Evolutionary conservation across 2,329 filamentous ascomycete genomes (phyloP), one percentile per base, ranked within the genome.

Genomic region (Alternaria sp.): DNA sequence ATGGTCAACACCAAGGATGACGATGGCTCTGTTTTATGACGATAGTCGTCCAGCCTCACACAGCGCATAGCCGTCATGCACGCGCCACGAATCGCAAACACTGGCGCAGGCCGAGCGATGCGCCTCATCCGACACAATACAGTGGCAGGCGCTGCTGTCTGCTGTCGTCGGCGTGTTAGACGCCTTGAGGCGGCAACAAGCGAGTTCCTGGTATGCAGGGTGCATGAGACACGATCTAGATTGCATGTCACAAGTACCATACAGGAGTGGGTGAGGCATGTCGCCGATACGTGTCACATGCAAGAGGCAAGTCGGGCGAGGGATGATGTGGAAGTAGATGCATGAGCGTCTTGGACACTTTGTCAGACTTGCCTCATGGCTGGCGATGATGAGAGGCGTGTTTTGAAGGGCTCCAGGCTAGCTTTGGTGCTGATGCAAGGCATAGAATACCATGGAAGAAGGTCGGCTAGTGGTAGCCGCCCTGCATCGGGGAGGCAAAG

Each of bases 231-330:
- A 53, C 58, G 22, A 56, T 63, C 61, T 61, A 59, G 62, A 57
- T 54, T 60, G 59, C 51, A 62, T 62, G 56, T 59, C 52, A 62
- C 61, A 68, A 52, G 59, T 59, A 51, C 51, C 52, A 55, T 46
- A 53, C 36, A 52, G 36, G 49, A 34, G 36, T 36, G 48, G 47
- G 52, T 42, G 52, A 53, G 56, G 54, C 51, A 51, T 46, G 62
- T 26, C 56, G 63, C 57, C 51, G 61, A 64, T 62, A 67, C 67
- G 68, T 71, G 67, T 67, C 68, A 67, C 61, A 63, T 65, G 67
- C 62, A 52, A 44, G 63, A 57, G 65, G 67, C 64, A 71, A 56
- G 65, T 67, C 43, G 59, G 57, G 63, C 68, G 66, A 68, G 62
- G 42, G 39, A 59, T 43, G 64, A 47, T 41, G 26, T 59, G 51